Percentiles rank a stretch among this genome's conserved stretches.
Conservation (phyloP, 345 rosid genomes). For the Eucalyptus cloeziana region DNA sequence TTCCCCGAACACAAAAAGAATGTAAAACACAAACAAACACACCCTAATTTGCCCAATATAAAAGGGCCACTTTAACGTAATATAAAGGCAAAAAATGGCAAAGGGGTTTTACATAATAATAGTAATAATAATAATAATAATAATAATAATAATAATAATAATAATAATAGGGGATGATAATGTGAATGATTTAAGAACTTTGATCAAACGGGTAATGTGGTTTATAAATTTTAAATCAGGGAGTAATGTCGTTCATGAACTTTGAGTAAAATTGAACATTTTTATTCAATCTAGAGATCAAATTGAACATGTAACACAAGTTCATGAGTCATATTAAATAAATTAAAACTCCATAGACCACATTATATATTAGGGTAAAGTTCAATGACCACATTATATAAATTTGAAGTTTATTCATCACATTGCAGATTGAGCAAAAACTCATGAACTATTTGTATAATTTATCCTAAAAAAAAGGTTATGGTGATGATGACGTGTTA, state of each 20-base stretch:
- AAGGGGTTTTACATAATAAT: background rate
- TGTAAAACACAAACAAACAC: too few relatives aligned
- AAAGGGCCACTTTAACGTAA: background rate
- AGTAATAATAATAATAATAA: background rate
- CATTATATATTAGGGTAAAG: background rate
- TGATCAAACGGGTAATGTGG: too few relatives aligned
- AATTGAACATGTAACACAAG: too few relatives aligned
- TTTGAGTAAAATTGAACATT: too few relatives aligned
- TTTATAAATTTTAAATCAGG: too few relatives aligned
- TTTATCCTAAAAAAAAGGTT: background rate
- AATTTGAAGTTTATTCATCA: too few relatives aligned
- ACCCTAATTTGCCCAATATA: background rate
- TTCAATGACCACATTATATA: background rate
- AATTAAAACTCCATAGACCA: background rate
- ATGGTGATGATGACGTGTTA: background rate
- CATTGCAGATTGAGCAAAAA: too few relatives aligned
- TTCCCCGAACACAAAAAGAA: too few relatives aligned
- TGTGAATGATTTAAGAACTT: background rate
- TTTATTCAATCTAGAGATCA: too few relatives aligned
- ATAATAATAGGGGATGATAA: background rate
- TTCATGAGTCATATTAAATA: too few relatives aligned
- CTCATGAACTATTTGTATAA: background rate
- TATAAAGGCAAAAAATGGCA: background rate
- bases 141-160: background rate
- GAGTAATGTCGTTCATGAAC: too few relatives aligned